Conservation (phyloP, 176 grass and related monocot species). For the Phragmites australis region DNA sequence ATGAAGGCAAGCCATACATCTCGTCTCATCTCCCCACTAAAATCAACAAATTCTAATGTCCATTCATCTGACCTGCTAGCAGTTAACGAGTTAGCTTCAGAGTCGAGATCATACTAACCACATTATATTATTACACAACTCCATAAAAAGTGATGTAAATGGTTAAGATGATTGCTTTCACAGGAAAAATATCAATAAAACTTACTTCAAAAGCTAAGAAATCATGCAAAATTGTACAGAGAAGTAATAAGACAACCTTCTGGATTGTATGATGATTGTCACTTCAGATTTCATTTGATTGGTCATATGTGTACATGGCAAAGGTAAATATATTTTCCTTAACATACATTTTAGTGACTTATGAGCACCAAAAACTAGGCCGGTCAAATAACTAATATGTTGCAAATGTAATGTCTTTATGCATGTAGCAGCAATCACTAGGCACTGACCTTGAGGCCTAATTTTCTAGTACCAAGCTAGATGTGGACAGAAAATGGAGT, state of each 20-base stretch:
- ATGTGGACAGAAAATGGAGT: slow-evolving; percentile 22
- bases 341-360: not conserved
- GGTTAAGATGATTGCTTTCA: slow-evolving; percentile 28
- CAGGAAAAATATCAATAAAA: not conserved
- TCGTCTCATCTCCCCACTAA: slow-evolving; percentile 86
- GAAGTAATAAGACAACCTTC: slow-evolving; percentile 15
- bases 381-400: slow-evolving; percentile 11
- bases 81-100: slow-evolving; percentile 35
- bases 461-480: slow-evolving; percentile 33
- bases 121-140: slow-evolving; percentile 30
- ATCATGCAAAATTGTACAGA: slow-evolving; percentile 2
- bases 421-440: slow-evolving; percentile 29
- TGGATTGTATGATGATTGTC: not conserved
- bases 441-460: not conserved
- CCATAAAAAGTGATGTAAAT: not conserved
- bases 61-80: slow-evolving; percentile 73
- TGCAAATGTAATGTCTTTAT: slow-evolving; percentile 20
- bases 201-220: not conserved
- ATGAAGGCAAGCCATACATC: slow-evolving; percentile 94
- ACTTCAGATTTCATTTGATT: slow-evolving; percentile 2
- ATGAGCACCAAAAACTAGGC: slow-evolving; percentile 5
- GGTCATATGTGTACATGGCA: slow-evolving; percentile 1
- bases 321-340: slow-evolving; percentile 25
- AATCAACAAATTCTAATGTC: slow-evolving; percentile 98
- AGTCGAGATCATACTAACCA: slow-evolving; percentile 2